phyloP scores from a whole-genome alignment of 371 early-diverging fungal genomes.

The Rhizopus delemar region DNA sequence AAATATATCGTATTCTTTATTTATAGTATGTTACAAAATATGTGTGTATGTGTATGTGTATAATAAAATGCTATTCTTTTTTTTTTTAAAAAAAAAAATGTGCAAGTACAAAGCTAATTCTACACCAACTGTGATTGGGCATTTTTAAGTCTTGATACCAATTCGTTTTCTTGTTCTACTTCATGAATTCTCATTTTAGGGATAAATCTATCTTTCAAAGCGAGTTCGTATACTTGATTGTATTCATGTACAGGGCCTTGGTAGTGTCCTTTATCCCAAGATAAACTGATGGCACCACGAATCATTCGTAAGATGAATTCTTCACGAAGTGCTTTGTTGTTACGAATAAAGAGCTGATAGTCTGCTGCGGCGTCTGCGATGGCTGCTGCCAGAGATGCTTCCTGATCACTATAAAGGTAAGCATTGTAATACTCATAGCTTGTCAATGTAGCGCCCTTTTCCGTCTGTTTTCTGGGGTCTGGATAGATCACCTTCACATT shows the following conservation, averaged over 20 bases:
- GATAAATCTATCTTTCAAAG: conserved; percentile 30
- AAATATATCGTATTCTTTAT: conserved; percentile 1
- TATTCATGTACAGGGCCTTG: conserved; percentile 52
- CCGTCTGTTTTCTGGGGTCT: conserved; percentile 14
- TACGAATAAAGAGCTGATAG: conserved; percentile 17
- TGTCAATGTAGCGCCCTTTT: conserved; percentile 40
- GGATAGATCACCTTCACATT: conserved; percentile 11
- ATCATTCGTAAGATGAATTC: conserved; percentile 57
- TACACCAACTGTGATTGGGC: not conserved
- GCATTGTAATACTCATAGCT: conserved; percentile 56
- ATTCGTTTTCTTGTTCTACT: conserved; percentile 41
- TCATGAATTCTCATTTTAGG: conserved; percentile 37
- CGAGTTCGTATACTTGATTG: conserved; percentile 45
- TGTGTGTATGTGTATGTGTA: not conserved
- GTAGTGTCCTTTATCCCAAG: conserved; percentile 55
- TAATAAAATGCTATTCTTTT: not conserved
- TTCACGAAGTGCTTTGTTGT: conserved; percentile 44
- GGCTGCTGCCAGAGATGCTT: conserved; percentile 35
- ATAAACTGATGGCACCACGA: conserved; percentile 51
- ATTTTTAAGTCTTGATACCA: conserved; percentile 24
- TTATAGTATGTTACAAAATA: conserved; percentile 4
- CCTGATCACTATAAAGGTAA: conserved; percentile 51
- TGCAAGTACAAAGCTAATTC: too few species aligned
- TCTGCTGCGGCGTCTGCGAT: conserved; percentile 51
- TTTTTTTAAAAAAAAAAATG: not conserved